Percentiles rank a stretch among this genome's conserved stretches.
Evolutionary conservation across 768 basidiomycete species (phyloP).

Genomic region (Pleurotus tuoliensis): DNA sequence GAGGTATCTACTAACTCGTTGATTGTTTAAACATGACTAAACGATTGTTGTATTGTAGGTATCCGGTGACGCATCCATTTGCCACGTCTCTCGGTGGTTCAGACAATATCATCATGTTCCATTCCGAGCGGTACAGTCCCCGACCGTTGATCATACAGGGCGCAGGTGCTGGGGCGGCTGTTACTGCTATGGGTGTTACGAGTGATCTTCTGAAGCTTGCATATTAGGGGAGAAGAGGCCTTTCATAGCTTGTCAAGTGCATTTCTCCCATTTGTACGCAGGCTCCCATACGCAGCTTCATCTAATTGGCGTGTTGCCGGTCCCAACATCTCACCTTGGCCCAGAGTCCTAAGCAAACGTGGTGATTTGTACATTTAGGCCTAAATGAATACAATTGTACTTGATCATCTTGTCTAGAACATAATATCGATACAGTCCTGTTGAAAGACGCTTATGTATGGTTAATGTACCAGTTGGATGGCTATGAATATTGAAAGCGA

Average conservation of each 20-base stretch:
- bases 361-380: no score
- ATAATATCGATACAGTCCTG: not conserved
- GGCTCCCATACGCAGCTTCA: no score
- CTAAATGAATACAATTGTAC: no score
- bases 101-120: conserved; percentile 98
- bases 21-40: not conserved
- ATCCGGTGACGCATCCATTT: conserved; percentile 86
- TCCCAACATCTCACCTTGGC: no score
- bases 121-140: conserved; percentile 85
- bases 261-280: no score
- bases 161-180: conserved; percentile 95
- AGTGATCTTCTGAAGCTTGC: conserved; percentile 73
- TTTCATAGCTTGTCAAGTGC: no score
- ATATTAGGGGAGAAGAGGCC: conserved; percentile 11
- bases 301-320: no score
- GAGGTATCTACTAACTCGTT: conserved; percentile 50
- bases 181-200: conserved; percentile 97
- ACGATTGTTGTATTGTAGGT: conserved; percentile 43
- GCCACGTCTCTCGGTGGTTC: conserved; percentile 94
- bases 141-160: conserved; percentile 93
- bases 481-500: not conserved
- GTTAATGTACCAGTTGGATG: conserved; percentile 6
- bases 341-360: no score
- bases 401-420: not conserved
- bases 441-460: not conserved